Conservation (phyloP, 371 early-diverging fungal species). For the Phascolomyces articulosus region DNA sequence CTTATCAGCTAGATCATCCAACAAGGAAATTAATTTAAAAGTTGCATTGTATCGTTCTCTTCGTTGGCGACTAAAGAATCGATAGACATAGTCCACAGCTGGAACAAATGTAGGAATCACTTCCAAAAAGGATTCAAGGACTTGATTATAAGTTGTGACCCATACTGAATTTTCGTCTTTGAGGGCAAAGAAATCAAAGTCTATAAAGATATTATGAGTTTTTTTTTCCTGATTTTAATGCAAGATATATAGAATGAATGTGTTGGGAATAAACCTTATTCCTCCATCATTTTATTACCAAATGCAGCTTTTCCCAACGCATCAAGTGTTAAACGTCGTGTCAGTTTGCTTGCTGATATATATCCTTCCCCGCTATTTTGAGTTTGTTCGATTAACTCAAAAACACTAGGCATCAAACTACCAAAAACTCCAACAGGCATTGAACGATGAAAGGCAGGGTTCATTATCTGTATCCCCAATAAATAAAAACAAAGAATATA, state of each 20-base stretch:
- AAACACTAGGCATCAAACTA: constrained; percentile 15
- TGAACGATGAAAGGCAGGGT: constrained; percentile 41
- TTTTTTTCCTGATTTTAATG: no score
- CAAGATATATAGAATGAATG: no score
- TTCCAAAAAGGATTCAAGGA: constrained; percentile 15
- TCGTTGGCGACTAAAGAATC: background rate
- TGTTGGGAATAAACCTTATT: no score
- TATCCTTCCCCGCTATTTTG: background rate
- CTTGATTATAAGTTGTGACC: constrained; percentile 26
- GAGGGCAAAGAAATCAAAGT: constrained; percentile 30
- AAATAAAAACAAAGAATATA: background rate
- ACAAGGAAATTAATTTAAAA: constrained; percentile 4
- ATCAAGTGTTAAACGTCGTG: constrained; percentile 37
- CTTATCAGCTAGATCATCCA: constrained; percentile 8
- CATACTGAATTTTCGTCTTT: constrained; percentile 32
- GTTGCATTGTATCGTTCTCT: constrained; percentile 1
- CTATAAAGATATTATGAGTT: constrained; percentile 6
- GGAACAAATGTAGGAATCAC: constrained; percentile 16
- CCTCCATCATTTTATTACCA: no score
- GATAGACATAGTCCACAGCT: background rate
- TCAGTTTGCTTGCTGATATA: constrained; percentile 9
- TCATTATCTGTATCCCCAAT: constrained; percentile 19
- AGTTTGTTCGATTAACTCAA: constrained; percentile 25
- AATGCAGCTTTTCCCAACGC: constrained; percentile 37
- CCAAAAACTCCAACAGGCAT: constrained; percentile 37